These are phyloP conservation scores for Globisporangium perplexum DNA, from an alignment of 352 stramenopile species.

Conservation along the genomic window DNA sequence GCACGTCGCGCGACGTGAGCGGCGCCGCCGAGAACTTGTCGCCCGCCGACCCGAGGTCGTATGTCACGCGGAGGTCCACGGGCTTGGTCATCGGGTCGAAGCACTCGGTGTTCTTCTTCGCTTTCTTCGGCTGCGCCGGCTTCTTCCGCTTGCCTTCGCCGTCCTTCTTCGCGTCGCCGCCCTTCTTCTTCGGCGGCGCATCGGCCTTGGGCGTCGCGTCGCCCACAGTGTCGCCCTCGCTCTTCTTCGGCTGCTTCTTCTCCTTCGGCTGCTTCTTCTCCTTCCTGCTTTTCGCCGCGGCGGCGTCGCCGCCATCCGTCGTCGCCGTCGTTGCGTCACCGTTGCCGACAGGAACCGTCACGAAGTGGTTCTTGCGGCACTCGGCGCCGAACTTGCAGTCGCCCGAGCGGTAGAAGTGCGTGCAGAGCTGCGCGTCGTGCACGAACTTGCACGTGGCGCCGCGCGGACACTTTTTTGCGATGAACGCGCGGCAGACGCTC, in stretches of 20 bases:
- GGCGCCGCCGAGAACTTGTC: conserved; percentile 58
- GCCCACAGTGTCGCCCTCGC: conserved; percentile 3
- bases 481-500: conserved; percentile 52
- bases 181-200: neutral
- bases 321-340: neutral
- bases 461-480: conserved; percentile 30
- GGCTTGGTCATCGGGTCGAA: conserved; percentile 65
- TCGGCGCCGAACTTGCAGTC: conserved; percentile 48
- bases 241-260: conserved; percentile 13
- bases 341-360: conserved; percentile 19
- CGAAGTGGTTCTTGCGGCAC: conserved; percentile 54
- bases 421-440: conserved; percentile 51
- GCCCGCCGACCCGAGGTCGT: conserved; percentile 45
- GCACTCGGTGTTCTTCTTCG: conserved; percentile 77
- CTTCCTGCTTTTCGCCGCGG: conserved; percentile 12
- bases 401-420: conserved; percentile 38
- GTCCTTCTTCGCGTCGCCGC: conserved; percentile 8
- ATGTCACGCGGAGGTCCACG: conserved; percentile 68
- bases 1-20: conserved; percentile 53
- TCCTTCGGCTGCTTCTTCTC: conserved; percentile 13
- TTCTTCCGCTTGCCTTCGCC: conserved; percentile 18
- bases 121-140: conserved; percentile 18
- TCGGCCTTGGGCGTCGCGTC: conserved; percentile 8
- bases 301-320: neutral
- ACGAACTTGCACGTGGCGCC: conserved; percentile 32